These are phyloP conservation scores for Gillenia trifoliata DNA, from an alignment of 306 rosid species.

Conservation along the genomic window DNA sequence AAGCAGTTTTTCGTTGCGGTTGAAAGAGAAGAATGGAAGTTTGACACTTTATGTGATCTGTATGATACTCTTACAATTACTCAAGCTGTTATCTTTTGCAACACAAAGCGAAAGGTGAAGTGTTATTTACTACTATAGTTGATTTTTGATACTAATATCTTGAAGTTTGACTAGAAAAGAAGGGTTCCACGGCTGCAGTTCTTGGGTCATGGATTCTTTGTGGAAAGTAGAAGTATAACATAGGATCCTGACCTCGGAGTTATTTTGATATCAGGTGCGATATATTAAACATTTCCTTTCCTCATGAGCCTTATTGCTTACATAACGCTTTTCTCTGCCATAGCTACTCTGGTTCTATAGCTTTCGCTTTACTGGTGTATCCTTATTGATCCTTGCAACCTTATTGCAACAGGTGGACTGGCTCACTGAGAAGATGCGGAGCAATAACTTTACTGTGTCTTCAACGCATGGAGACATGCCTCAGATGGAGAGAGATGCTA, in stretches of 20 bases:
- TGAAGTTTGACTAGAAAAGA: neutral
- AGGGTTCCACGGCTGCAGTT: neutral
- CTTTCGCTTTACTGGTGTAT: conserved; percentile 6
- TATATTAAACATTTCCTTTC: no score
- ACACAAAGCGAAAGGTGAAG: conserved; percentile 87
- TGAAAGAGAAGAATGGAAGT: conserved; percentile 96
- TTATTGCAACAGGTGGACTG: conserved; percentile 70
- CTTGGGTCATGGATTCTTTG: neutral
- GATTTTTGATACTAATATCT: neutral
- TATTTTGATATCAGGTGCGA: no score
- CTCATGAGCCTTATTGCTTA: no score
- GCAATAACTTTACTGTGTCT: conserved; percentile 86
- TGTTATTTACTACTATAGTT: neutral
- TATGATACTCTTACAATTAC: conserved; percentile 94
- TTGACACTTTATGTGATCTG: conserved; percentile 94
- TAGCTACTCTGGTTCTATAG: neutral
- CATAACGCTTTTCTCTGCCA: neutral
- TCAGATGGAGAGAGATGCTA: conserved; percentile 92
- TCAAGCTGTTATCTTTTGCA: conserved; percentile 97
- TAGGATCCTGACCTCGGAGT: neutral
- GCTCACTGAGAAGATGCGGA: conserved; percentile 97
- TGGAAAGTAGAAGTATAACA: neutral
- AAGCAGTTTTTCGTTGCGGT: conserved; percentile 98
- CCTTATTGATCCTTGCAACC: neutral
- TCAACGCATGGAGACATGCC: conserved; percentile 99